Evolutionary conservation across 129 eudicot genomes (phyloP), one percentile per base, ranked within the genome.

Genomic region (Flaveria robusta): DNA sequence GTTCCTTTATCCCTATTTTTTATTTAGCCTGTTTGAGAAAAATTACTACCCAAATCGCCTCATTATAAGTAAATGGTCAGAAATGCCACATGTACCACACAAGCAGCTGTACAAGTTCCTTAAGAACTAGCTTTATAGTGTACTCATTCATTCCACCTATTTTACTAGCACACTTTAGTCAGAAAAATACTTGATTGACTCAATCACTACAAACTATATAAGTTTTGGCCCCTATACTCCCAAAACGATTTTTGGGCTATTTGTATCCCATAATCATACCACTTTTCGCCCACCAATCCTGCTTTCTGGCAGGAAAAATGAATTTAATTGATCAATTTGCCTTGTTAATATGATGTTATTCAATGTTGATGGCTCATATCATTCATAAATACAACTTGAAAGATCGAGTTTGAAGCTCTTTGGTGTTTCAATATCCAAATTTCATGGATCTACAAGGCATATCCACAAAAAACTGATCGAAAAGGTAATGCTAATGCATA

Each of bases 321-420:
- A 9, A 20, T 20, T 55, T 19, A 22, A 2, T 58, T 23, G 31
- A 58, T 31, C 34, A 24, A 10, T 29, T 20, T 3, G 16, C 34
- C 66, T 24, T 58, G 15, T 22, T 58, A 9, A 24, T 12, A 58
- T 10, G 34, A 58, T 22, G 66, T 19, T 51, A 54, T 58, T 12
- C 11, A 10, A 22, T 23, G 16, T 22, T 58, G 7, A 58, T 24
- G 11, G 51, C 29, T 31, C 39, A 65, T 12, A 26, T 63, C 18
- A 37, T 65, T 26, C 71, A 26, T 43, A 62, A 9, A 74, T 6
- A 59, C 22, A 65, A 19, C 64, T 75, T 4, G 3, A 63, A 64
- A n/a, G 45, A n/a, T 45, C 15, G 5, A 20, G 15, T 26, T 26
- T 75, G 69, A 45, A 74, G 78, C 78, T 43, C 18, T 27, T 60